Evolutionary conservation across 176 grass and related monocot genomes (phyloP).

Genomic region (Alloteropsis semialata): DNA sequence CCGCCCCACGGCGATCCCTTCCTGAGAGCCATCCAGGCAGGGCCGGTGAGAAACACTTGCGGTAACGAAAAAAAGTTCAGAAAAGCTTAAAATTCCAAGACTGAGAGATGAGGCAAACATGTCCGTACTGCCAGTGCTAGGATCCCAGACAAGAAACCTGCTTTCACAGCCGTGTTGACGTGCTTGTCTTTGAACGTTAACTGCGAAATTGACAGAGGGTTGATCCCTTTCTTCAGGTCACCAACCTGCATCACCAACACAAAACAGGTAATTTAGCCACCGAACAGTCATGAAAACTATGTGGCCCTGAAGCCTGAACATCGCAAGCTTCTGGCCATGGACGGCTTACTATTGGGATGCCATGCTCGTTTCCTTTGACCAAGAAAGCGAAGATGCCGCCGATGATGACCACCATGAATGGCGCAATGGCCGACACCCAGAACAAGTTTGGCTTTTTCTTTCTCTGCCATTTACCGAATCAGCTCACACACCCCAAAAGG

Average conservation of each 20-base stretch:
- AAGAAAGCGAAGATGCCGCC: conserved; percentile 80
- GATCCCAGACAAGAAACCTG: conserved; percentile 66
- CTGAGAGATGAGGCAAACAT: conserved; percentile 14
- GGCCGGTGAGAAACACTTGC: neutral
- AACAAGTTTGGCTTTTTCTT: conserved; percentile 69
- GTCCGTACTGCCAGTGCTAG: conserved; percentile 79
- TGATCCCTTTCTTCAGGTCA: conserved; percentile 81
- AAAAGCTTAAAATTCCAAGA: neutral
- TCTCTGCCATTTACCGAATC: conserved; percentile 46
- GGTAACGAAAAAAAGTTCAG: neutral
- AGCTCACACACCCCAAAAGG: neutral
- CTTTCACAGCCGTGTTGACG: conserved; percentile 53
- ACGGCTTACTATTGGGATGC: conserved; percentile 73
- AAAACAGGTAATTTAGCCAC: neutral
- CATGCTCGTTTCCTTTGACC: conserved; percentile 77
- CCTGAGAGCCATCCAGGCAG: conserved; percentile 33
- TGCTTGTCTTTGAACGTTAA: conserved; percentile 49
- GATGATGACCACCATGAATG: conserved; percentile 71
- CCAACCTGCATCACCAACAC: conserved; percentile 57
- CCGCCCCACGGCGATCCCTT: conserved; percentile 92
- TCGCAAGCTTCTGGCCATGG: neutral
- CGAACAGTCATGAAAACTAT: neutral
- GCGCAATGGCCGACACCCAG: conserved; percentile 87
- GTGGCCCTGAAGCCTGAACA: neutral
- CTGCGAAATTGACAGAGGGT: conserved; percentile 68